Conservation (phyloP, 2,329 filamentous ascomycete genomes). For the Septoria petroselini region DNA sequence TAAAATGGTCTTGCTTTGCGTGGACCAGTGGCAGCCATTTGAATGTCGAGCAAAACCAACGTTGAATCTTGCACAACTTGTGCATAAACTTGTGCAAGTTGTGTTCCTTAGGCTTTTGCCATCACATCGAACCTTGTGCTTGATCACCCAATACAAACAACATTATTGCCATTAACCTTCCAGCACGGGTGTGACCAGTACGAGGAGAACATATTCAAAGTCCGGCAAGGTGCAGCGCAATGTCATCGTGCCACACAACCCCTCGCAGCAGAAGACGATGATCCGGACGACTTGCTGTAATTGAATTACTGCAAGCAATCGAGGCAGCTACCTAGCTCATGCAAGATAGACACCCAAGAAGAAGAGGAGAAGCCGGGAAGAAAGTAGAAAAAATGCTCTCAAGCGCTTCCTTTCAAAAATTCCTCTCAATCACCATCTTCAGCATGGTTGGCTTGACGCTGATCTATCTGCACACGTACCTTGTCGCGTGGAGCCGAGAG, state of each 20-base stretch:
- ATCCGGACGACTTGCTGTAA: neutral
- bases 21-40: too few species aligned
- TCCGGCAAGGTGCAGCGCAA: neutral
- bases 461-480: conserved; percentile 4
- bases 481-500: conserved; percentile 9
- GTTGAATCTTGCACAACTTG: too few species aligned
- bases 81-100: too few species aligned
- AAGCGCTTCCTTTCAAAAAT: conserved; percentile 3
- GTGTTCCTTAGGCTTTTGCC: too few species aligned
- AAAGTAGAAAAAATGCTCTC: conserved; percentile 1
- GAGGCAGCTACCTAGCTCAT: neutral
- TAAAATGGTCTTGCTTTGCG: too few species aligned
- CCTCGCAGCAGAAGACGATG: conserved; percentile 4
- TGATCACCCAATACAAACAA: too few species aligned
- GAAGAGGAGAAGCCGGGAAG: neutral
- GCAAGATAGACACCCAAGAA: too few species aligned
- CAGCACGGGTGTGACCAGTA: too few species aligned
- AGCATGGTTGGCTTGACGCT: conserved; percentile 2
- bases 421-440: neutral
- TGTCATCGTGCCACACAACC: neutral
- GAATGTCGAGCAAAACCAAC: too few species aligned
- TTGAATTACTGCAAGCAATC: neutral
- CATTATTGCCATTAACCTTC: too few species aligned
- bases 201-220: too few species aligned
- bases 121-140: too few species aligned